A percentile compares a stretch with the other conserved stretches of the same genome.
Conservation (phyloP, 768 basidiomycete species). For the Termitomyces sp. region DNA sequence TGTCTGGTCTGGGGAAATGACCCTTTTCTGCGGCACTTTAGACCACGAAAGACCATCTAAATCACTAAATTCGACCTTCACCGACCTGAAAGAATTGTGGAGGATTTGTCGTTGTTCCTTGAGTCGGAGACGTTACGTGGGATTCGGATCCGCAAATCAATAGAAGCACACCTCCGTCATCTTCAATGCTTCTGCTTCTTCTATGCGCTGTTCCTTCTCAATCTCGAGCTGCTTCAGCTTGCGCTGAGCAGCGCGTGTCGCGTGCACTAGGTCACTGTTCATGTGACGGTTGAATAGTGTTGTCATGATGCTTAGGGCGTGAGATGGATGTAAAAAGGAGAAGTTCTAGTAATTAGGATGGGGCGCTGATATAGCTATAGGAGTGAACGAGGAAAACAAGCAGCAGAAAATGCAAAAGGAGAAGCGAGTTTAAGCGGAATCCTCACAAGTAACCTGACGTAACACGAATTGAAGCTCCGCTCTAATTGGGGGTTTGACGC, state of each 20-base stretch:
- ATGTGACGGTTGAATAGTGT: conserved; percentile 12
- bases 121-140: not conserved
- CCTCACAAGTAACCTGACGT: not conserved
- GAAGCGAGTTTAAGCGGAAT: no score
- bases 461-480: conserved; percentile 24
- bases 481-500: conserved; percentile 27
- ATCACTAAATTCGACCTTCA: conserved; percentile 61
- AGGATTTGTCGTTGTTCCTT: conserved; percentile 39
- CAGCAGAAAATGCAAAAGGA: conserved; percentile 5
- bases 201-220: conserved; percentile 48
- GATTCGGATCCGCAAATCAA: not conserved
- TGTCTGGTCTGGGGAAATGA: conserved; percentile 9
- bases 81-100: conserved; percentile 42
- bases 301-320: conserved; percentile 1
- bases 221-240: conserved; percentile 42
- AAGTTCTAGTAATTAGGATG: not conserved
- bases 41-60: conserved; percentile 55
- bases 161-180: conserved; percentile 46
- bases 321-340: not conserved
- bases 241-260: conserved; percentile 42
- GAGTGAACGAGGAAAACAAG: not conserved
- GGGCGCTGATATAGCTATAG: conserved; percentile 3
- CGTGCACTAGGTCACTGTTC: conserved; percentile 15
- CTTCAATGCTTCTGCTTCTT: conserved; percentile 53
- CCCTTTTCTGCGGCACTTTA: not conserved